Base-by-base conservation (phyloP, 768 basidiomycete species). In the Leccinum broughii region DNA sequence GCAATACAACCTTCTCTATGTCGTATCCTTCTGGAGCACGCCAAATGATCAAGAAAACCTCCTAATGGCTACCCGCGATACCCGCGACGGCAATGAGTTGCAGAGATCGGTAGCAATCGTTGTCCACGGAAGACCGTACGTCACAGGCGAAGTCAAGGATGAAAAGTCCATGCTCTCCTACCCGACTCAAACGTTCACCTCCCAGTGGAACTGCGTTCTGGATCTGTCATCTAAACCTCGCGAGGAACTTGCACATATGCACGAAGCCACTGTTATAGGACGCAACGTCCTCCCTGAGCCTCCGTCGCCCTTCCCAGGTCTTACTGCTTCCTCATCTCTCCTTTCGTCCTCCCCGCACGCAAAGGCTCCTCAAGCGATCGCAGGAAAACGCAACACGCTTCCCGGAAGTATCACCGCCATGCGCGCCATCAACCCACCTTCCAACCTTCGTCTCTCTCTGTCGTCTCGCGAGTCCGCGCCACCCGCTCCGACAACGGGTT, bases 151-250 rank as follows among this genome's bases (percentile, higher is more conserved):
- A 39, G 64, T 28, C 44, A 64, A 63, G 8, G 62, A 56, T 46
- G 65, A 62, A 53, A 65, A 67, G 32, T 51, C 65, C 5, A 24
- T 35, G 37, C 24, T 69, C 7, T 63, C 70, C 1, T 92, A 86
- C 64, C 92, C 90, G 0, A 92, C 94, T 8, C 77, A 76, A 13
- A 79, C 85, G 0, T 97, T 95, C 72, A 84, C 87, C 0, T 95
- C 94, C 1, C 79, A 88, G 32, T 97, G 95, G 95, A 96, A 93
- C 64, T 95, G 93, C 64, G 78, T 92, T 2, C 84, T 97, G 20
- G 92, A 95, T 71, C 79, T 97, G n/a, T 76, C 83, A 2, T 67
- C 81, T 3, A 72, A 66, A 54, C 66, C 64, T 22, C 64, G 34
- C 34, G 64, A 73, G 61, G 63, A 66, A 64, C 62, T 66, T 49